Evolutionary conservation across 2,329 filamentous ascomycete species (phyloP).

Genomic region (Graphilbum sp.): DNA sequence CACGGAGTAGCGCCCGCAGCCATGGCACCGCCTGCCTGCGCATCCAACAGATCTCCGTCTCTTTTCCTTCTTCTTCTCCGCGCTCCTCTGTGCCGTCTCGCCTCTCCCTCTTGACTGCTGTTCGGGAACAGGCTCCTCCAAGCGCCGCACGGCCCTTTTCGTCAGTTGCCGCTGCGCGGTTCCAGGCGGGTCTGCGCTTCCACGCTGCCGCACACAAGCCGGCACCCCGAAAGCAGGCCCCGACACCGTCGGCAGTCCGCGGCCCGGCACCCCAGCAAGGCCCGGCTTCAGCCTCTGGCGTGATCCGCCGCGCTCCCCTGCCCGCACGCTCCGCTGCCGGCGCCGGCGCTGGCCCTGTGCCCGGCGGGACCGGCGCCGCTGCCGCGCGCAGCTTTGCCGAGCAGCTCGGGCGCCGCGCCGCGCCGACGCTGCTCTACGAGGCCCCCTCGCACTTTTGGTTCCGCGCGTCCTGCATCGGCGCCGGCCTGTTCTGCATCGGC

Average conservation of each 20-base stretch:
- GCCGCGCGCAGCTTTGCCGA: slow-evolving; percentile 25
- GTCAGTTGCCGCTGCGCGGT: no score
- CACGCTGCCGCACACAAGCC: no score
- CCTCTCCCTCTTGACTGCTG: no score
- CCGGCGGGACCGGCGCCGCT: neutral
- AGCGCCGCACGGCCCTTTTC: no score
- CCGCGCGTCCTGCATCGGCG: slow-evolving; percentile 40
- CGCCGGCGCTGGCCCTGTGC: neutral
- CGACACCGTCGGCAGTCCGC: no score
- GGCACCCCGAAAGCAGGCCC: no score
- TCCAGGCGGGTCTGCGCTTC: no score
- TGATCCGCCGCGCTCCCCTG: neutral
- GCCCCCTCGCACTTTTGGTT: slow-evolving; percentile 48
- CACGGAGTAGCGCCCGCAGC: neutral
- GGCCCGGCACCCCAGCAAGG: no score
- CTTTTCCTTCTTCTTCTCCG: no score
- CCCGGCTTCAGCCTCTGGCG: neutral
- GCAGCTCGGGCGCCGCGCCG: slow-evolving; percentile 36
- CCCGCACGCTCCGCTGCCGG: neutral
- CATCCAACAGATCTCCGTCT: no score
- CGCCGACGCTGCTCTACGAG: slow-evolving; percentile 45
- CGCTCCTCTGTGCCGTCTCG: no score
- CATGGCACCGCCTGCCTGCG: neutral
- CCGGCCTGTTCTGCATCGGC: slow-evolving; percentile 34
- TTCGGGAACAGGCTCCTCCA: no score